Evolutionary conservation across 78 protist genomes (phyloP).

Genomic region (Dictyostelium firmibasis): DNA sequence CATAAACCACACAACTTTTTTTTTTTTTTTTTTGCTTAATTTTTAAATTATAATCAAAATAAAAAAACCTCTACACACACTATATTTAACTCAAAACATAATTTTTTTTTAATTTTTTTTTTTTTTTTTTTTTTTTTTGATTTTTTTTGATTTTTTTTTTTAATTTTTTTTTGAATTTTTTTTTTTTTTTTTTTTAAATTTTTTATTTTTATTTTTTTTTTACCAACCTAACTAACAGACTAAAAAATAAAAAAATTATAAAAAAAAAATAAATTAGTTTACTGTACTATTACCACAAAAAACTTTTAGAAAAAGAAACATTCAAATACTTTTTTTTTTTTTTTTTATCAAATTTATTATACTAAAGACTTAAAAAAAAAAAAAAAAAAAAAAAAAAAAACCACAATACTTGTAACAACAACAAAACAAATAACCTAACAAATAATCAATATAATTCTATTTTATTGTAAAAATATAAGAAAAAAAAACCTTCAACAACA

Average conservation of each 20-base stretch:
- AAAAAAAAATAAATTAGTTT: constrained; percentile 2
- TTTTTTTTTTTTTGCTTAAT: neutral
- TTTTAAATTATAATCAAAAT: neutral
- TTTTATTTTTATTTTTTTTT: neutral
- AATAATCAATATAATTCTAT: neutral
- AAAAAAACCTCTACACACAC: neutral
- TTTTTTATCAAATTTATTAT: neutral
- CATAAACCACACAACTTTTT: no score
- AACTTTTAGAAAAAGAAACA: neutral
- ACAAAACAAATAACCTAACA: neutral
- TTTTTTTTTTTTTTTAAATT: neutral
- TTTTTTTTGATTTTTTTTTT: no score
- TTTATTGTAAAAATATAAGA: neutral
- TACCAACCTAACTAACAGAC: neutral
- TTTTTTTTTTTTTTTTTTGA: no score
- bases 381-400: no score
- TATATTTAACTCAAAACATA: neutral
- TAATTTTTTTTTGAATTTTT: no score
- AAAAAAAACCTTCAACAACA: no score
- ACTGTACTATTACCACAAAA: neutral
- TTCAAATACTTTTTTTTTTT: neutral
- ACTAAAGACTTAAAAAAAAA: neutral
- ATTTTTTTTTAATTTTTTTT: neutral
- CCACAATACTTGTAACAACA: neutral
- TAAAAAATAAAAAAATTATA: neutral